Evolutionary conservation across 225 moss, liverwort and hornwort species (phyloP), one percentile per base, ranked within the genome.

Genomic region (Ulota crispa): DNA sequence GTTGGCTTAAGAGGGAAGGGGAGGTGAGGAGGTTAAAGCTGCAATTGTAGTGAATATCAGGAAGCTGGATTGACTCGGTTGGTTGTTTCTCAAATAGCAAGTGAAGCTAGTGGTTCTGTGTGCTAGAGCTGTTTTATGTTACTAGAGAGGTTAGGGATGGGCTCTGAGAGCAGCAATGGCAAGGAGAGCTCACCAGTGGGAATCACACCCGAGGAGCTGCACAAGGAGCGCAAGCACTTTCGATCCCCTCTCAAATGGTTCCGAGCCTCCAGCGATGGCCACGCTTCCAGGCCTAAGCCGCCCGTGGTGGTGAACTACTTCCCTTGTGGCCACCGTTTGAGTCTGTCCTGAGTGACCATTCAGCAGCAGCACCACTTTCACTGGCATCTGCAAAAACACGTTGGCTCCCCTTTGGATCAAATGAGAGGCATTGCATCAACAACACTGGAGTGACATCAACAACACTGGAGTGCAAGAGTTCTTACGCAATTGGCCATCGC

Each of bases 141-240:
- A 4, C 28, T 64, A 42, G 8, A 52, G 62, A 76, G 60, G 31
- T 54, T 21, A 9, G 64, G 20, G 50, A 80, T 83, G 83, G 72
- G 59, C 27, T 27, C 20, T 32, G 65, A 72, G 41, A 47, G 68
- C 37, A 47, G 47, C 68, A n/a, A 73, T 68, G 64, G 56, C 37
- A 66, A 74, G 50, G 50, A 50, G 56, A 15, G 63, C 50, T 7
- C 50, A 12, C 54, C 28, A 52, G 72, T 36, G 18, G 80, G 64
- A 68, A 73, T 84, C 64, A 81, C 70, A 9, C 84, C 84, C 55
- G 64, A 81, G 78, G 84, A 87, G 24, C 70, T 87, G n/a, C 74
- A 52, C 78, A 87, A 78, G 70, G 56, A 70, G 57, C 34, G 30
- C 32, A 87, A 70, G 69, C 42, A 15, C 28, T 87, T 56, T 16